These are phyloP conservation scores for Nakazawaea holstii DNA, from an alignment of 805 yeast species.

Conservation along the genomic window DNA sequence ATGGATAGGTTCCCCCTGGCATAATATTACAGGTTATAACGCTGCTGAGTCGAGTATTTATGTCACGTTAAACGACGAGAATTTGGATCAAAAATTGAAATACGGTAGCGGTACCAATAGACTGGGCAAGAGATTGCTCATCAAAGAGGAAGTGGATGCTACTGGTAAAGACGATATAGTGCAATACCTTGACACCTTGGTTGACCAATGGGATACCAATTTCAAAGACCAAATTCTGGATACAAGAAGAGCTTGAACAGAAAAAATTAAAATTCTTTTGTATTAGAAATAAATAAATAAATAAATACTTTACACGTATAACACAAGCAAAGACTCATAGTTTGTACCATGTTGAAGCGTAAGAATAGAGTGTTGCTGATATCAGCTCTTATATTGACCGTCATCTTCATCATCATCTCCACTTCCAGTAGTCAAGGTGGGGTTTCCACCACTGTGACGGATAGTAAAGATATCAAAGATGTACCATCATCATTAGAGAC, in stretches of 20 bases:
- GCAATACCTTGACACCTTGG: conserved; percentile 53
- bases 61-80: conserved; percentile 50
- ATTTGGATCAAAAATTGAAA: conserved; percentile 49
- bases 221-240: conserved; percentile 68
- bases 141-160: conserved; percentile 47
- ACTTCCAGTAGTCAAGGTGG: conserved; percentile 11
- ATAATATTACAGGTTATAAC: conserved; percentile 79
- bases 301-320: background rate
- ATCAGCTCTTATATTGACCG: conserved; percentile 32
- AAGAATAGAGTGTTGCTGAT: conserved; percentile 35
- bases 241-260: conserved; percentile 25
- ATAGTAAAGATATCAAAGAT: background rate
- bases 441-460: too few relatives aligned
- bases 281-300: too few relatives aligned
- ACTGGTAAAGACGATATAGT: conserved; percentile 66
- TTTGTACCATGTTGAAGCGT: conserved; percentile 18
- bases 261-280: too few relatives aligned
- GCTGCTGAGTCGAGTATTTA: conserved; percentile 87
- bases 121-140: conserved; percentile 62
- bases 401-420: conserved; percentile 30
- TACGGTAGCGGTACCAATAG: conserved; percentile 70
- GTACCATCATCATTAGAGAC: conserved; percentile 15
- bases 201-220: conserved; percentile 67
- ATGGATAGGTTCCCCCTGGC: conserved; percentile 79
- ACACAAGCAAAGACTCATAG: background rate